phyloP scores from a whole-genome alignment of 306 rosid genomes.

The Gastrolobium bilobum region DNA sequence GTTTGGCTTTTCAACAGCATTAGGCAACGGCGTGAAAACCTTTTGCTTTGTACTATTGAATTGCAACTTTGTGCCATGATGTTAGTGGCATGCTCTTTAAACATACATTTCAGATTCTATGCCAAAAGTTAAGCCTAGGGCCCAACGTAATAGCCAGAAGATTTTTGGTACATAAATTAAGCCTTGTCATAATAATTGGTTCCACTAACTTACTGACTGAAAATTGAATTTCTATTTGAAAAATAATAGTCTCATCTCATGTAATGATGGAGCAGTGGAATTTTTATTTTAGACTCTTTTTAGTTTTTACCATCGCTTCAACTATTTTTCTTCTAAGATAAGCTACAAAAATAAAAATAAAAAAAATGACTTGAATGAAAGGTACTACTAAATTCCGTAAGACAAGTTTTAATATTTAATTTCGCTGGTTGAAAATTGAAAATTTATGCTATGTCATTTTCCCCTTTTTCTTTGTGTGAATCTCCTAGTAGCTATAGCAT shows the following conservation, averaged over 20 bases:
- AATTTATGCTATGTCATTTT: background rate
- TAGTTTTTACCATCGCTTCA: too few relatives aligned
- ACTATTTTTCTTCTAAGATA: background rate
- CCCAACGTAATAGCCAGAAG: constrained; percentile 32
- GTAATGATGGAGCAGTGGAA: background rate
- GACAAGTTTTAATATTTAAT: background rate
- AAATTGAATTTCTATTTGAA: background rate
- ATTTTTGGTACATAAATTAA: constrained; percentile 19
- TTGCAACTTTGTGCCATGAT: constrained; percentile 22
- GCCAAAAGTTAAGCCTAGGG: constrained; percentile 44
- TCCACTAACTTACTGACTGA: constrained; percentile 39
- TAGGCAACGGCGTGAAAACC: constrained; percentile 48
- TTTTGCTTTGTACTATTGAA: constrained; percentile 45
- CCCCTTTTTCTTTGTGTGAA: background rate
- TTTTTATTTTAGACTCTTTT: background rate
- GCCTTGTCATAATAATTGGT: constrained; percentile 36
- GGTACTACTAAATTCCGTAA: background rate
- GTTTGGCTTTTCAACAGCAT: constrained; percentile 46
- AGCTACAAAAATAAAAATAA: background rate
- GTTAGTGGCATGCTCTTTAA: constrained; percentile 36
- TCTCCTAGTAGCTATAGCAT: background rate
- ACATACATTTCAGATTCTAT: constrained; percentile 41
- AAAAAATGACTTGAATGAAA: background rate
- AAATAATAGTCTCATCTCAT: constrained; percentile 22
- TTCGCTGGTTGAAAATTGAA: background rate